These are phyloP conservation scores for Lipomyces anomalus DNA, from an alignment of 805 yeast genomes.

Conservation along the genomic window DNA sequence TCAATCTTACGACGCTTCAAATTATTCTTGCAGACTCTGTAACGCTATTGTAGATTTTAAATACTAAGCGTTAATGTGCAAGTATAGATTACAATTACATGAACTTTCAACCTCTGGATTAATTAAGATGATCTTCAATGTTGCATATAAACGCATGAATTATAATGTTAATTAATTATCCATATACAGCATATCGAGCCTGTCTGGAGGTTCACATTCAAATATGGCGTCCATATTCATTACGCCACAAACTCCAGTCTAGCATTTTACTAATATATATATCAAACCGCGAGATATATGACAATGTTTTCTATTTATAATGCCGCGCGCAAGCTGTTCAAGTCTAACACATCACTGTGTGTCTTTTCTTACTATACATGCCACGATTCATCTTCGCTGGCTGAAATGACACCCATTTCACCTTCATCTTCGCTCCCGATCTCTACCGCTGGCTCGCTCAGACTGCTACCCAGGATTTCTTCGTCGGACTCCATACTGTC, in stretches of 20 bases:
- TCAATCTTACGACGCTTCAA: not conserved
- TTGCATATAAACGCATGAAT: not conserved
- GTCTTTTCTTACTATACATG: too few species aligned
- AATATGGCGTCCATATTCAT: too few species aligned
- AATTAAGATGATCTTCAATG: not conserved
- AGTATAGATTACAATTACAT: not conserved
- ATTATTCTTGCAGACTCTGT: slow-evolving; percentile 1
- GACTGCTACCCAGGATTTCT: not conserved
- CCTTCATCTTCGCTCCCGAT: slow-evolving; percentile 4
- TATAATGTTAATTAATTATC: not conserved
- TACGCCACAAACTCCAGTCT: too few species aligned
- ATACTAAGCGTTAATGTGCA: not conserved
- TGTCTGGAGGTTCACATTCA: too few species aligned
- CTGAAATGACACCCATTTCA: not conserved
- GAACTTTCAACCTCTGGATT: too few species aligned
- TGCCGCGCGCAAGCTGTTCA: too few species aligned
- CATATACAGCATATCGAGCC: too few species aligned
- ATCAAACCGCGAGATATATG: too few species aligned
- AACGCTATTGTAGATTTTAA: slow-evolving; percentile 1
- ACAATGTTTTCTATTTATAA: too few species aligned
- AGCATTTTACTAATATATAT: too few species aligned
- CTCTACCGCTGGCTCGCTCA: not conserved
- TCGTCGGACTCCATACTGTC: not conserved
- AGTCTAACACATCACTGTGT: too few species aligned
- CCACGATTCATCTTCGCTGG: not conserved